phyloP scores from a whole-genome alignment of 2,329 filamentous ascomycete species.

The Didymellaceae sp. region DNA sequence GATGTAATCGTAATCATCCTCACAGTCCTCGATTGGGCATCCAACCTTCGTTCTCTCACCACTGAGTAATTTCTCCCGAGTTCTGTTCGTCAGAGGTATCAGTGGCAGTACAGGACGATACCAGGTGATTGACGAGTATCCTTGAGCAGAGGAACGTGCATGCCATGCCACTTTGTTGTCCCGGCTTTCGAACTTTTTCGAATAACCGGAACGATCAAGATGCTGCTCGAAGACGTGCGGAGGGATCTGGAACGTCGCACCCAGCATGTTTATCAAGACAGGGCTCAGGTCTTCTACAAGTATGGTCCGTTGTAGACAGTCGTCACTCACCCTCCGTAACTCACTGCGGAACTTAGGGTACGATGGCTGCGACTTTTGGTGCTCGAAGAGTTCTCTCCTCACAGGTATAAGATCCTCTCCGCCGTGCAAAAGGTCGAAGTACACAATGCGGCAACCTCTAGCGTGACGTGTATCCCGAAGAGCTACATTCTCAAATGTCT shows the following conservation, averaged over 20 bases:
- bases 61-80: not conserved
- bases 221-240: slow-evolving; percentile 26
- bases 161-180: not conserved
- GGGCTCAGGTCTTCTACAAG: slow-evolving; percentile 24
- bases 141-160: not conserved
- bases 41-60: not conserved
- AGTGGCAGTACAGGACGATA: not conserved
- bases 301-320: not conserved
- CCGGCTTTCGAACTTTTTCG: not conserved
- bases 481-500: no score
- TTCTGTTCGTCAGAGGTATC: not conserved
- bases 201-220: slow-evolving; percentile 20
- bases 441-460: no score
- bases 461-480: no score
- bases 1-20: not conserved
- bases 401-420: no score
- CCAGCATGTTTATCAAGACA: slow-evolving; percentile 17
- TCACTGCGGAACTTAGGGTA: not conserved
- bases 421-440: no score
- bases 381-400: not conserved
- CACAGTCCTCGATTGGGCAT: not conserved
- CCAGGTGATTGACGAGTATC: not conserved
- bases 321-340: not conserved
- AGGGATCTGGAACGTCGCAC: slow-evolving; percentile 24
- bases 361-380: not conserved